Conservation (phyloP, 495 filamentous ascomycete species). For the Haplographium delicatum region DNA sequence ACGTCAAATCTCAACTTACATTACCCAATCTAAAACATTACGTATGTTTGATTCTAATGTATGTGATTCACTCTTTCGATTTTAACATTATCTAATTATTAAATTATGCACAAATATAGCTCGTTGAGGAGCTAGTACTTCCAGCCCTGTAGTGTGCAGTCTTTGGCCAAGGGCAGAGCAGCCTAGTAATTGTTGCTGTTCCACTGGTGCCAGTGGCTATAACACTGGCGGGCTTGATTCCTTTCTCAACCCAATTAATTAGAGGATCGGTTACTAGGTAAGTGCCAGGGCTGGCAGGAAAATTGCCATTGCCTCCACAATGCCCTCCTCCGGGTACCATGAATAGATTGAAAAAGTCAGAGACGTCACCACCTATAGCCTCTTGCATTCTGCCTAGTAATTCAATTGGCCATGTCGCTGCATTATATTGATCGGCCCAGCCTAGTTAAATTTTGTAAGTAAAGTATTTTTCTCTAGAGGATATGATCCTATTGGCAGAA, state of each 20-base stretch:
- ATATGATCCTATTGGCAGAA: no score
- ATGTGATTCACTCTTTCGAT: no score
- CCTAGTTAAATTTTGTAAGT: no score
- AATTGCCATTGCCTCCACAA: slow-evolving; percentile 31
- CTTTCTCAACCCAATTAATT: slow-evolving; percentile 31
- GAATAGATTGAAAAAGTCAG: slow-evolving; percentile 34
- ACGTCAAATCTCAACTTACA: no score
- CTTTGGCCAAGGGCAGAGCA: slow-evolving; percentile 35
- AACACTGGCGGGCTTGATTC: slow-evolving; percentile 20
- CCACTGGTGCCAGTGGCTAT: slow-evolving; percentile 28
- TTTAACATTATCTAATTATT: no score
- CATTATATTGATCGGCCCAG: slow-evolving; percentile 37
- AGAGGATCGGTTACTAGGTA: slow-evolving; percentile 31
- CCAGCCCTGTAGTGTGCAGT: slow-evolving; percentile 25
- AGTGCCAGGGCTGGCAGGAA: slow-evolving; percentile 31
- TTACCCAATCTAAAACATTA: no score
- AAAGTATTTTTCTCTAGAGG: no score
- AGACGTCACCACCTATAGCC: slow-evolving; percentile 23
- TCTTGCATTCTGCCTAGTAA: slow-evolving; percentile 33
- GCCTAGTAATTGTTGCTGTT: slow-evolving; percentile 28
- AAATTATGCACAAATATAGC: slow-evolving; percentile 3
- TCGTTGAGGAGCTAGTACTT: slow-evolving; percentile 21
- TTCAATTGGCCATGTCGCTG: slow-evolving; percentile 38
- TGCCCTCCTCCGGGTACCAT: slow-evolving; percentile 38
- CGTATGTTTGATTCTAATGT: no score